These are phyloP conservation scores for Potentilla sterilis DNA, from an alignment of 306 rosid genomes.

Conservation along the genomic window DNA sequence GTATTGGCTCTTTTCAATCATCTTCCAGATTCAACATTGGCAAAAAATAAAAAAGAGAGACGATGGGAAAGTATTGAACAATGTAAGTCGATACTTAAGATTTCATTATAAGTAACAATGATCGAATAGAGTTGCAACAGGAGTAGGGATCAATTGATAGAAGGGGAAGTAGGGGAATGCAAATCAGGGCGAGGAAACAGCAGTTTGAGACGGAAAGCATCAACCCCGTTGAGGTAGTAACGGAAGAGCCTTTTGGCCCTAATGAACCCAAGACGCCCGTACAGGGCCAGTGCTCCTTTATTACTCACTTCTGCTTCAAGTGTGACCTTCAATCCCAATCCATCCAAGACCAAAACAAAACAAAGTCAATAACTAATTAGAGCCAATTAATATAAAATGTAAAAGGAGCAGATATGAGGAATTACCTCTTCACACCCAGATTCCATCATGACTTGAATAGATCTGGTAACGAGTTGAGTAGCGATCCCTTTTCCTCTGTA, in stretches of 20 bases:
- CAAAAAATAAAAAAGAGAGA: no score
- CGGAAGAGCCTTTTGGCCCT: conserved; percentile 90
- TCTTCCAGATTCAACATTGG: no score
- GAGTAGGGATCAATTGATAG: neutral
- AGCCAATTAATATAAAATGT: neutral
- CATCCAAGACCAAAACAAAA: no score
- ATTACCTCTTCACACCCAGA: conserved; percentile 98
- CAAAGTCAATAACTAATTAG: neutral
- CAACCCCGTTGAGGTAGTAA: conserved; percentile 96
- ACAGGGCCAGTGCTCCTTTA: conserved; percentile 89
- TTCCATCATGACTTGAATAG: conserved; percentile 90
- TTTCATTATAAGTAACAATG: no score
- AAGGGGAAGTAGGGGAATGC: no score
- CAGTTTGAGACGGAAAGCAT: conserved; percentile 92
- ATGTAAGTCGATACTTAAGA: no score
- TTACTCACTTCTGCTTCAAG: conserved; percentile 97
- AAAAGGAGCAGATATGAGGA: neutral
- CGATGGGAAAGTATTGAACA: no score
- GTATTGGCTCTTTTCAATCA: no score
- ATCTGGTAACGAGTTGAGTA: conserved; percentile 82
- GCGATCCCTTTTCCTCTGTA: conserved; percentile 94
- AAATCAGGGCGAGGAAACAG: conserved; percentile 58
- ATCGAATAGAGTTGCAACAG: no score
- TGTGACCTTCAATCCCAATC: conserved; percentile 46
- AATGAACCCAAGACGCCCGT: conserved; percentile 91